Base-by-base conservation (phyloP, 2,329 filamentous ascomycete species). In the Emergomyces africanus region DNA sequence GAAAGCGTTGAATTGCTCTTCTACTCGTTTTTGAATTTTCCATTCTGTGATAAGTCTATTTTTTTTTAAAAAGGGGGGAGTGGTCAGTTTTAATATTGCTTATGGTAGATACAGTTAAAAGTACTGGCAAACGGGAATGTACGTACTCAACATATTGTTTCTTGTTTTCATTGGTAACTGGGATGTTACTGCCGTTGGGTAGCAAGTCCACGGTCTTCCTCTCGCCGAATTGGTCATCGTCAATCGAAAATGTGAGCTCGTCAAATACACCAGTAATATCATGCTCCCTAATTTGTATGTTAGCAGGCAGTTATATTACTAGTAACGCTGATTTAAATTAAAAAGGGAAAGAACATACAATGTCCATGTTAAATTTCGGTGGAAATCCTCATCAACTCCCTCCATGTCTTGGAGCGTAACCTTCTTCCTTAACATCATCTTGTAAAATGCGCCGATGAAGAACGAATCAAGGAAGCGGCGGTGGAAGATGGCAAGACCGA, bases 91-190 rank as follows among this genome's bases (percentile, higher is more conserved):
- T 50, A 2, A n/a, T 37, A 23, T 14, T 23, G 1, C 28, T 39
- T 35, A 35, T 18, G n/a, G 6, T 33, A 15, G 48, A 50, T 18
- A 30, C 9, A 2, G 28, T 33, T 50, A 9, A 33, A 4, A 41
- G 49, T 20, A 15, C 5, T 35, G 30, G 33, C 15, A n/a, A 37
- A 53, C 25, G 9, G n/a, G 23, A 6, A 37, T 25, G 2, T 51
- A 76, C 83, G 73, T 78, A 86, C 83, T 99, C 94, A 63, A 99
- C 90, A 69, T 99, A 99, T 81, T 97, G 91, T 76, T 89, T 89
- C 82, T 99, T 99, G 81, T 99, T 99, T 70, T 95, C 91, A 71
- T 99, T 96, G 20, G 91, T 97, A 49, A 99, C 94, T 25, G 95
- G 89, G 62, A 99, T 96, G 68, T 99, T 83, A 65, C 89, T 84